Percentiles rank a stretch among this genome's conserved stretches.
Conservation (phyloP, 176 grass and related monocot species). For the Carex myosuroides region DNA sequence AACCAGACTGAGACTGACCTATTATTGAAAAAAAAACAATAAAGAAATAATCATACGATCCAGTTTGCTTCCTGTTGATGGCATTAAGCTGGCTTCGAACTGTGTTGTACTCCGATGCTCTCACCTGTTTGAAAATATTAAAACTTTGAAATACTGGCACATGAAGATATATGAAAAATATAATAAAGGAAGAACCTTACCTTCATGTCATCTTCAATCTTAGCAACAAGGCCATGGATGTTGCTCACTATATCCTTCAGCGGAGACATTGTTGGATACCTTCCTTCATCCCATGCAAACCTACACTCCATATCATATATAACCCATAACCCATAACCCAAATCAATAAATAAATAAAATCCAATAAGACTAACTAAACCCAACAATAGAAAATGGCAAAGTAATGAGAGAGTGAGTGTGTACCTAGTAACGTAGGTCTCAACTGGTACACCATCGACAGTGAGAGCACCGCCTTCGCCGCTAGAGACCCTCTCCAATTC, state of each 20-base stretch:
- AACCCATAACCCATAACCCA: too few relatives aligned
- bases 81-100: slow-evolving; percentile 90
- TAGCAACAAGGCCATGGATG: slow-evolving; percentile 85
- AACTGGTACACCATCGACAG: slow-evolving; percentile 85
- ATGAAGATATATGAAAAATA: neutral
- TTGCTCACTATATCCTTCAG: slow-evolving; percentile 65
- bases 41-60: slow-evolving; percentile 44
- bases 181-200: slow-evolving; percentile 56
- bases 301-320: slow-evolving; percentile 13
- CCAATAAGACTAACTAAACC: neutral
- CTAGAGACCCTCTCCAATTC: slow-evolving; percentile 70
- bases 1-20: neutral
- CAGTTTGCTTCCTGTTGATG: slow-evolving; percentile 97
- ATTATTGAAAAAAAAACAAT: neutral
- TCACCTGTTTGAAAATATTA: slow-evolving; percentile 33
- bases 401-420: neutral
- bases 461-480: slow-evolving; percentile 45
- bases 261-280: slow-evolving; percentile 70
- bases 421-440: slow-evolving; percentile 92
- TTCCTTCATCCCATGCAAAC: slow-evolving; percentile 98
- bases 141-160: neutral
- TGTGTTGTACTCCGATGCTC: slow-evolving; percentile 80
- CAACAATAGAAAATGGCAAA: neutral
- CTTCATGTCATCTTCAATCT: slow-evolving; percentile 99
- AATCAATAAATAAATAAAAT: too few relatives aligned